These are phyloP conservation scores for Paecilomyces sp. DNA, from an alignment of 2,329 filamentous ascomycete genomes.

Conservation along the genomic window DNA sequence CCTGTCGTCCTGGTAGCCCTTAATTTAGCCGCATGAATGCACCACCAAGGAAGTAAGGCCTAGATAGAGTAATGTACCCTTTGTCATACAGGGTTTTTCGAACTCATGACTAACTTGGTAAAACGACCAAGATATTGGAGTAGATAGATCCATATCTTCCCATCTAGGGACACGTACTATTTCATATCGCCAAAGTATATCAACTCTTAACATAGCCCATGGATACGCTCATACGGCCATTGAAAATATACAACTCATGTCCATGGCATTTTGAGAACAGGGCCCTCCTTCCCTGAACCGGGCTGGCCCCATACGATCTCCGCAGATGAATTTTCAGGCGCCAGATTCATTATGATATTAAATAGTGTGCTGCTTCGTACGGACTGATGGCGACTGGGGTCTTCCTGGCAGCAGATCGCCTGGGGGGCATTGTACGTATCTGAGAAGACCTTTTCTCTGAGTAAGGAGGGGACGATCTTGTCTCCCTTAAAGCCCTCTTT, in stretches of 20 bases:
- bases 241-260: background rate
- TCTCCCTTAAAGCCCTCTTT: constrained; percentile 12
- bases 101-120: too few relatives aligned
- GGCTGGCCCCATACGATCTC: constrained; percentile 28
- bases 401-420: constrained; percentile 28
- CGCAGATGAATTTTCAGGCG: constrained; percentile 15
- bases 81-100: too few relatives aligned
- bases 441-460: constrained; percentile 27
- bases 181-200: background rate
- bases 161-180: background rate
- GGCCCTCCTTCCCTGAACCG: constrained; percentile 18
- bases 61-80: too few relatives aligned
- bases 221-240: background rate
- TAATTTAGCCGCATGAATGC: too few relatives aligned
- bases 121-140: too few relatives aligned
- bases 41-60: too few relatives aligned
- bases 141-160: too few relatives aligned
- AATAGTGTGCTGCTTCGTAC: constrained; percentile 26
- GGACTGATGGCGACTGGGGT: constrained; percentile 17
- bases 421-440: constrained; percentile 29
- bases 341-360: constrained; percentile 30
- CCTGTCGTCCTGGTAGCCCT: too few relatives aligned
- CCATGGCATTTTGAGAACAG: constrained; percentile 22
- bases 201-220: background rate
- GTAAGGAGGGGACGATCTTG: constrained; percentile 11